Base-by-base conservation (phyloP, 768 basidiomycete genomes). In the Amanita pallidorosea region DNA sequence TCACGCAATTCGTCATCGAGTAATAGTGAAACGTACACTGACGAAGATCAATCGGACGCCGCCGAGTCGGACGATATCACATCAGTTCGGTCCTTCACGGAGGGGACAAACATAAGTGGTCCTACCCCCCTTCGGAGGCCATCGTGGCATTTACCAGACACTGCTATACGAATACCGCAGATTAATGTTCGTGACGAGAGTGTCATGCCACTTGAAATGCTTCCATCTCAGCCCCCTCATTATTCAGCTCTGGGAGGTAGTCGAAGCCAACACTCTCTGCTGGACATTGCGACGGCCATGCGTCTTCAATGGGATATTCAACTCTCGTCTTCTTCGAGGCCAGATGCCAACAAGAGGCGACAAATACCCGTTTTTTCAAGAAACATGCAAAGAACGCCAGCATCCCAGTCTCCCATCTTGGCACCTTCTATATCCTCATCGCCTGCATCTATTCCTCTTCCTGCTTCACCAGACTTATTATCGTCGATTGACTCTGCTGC, bases 51-150 rank as follows among this genome's bases (percentile, higher is more conserved):
- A 7, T 81, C 78, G 5, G 83, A 81, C 47, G 65, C 72, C 41
- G 73, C 76, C 17, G 81, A 80, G 58, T 78, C 77, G 15, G 85
- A 87, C 56, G 85, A 86, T 58, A 73, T 81, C 40, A 74, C 72
- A n/a, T 85, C 85, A 12, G 79, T 83, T 33, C 69, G 70, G 42
- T 86, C 84, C 0, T 83, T 73, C 55, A 78, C 77, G 0, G 83
- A 83, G 60, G 78, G 72, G 7, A 64, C 70, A 7, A 49, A 42
- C 23, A 53, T 56, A 7, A 55, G 42, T 53, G 62, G 59, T 35
- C 51, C 61, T 6, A 65, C 65, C n/a, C 60, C 63, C 5, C 57
- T 63, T 47, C 68, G 76, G 13, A 62, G 75, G n/a, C 72, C 75
- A 3, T 75, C 76, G 7, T 77, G 75, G 74, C 70, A 74, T 57